A percentile compares a stretch with the other conserved stretches of the same genome.
phyloP scores from a whole-genome alignment of 345 rosid species.

The Turnera subulata region DNA sequence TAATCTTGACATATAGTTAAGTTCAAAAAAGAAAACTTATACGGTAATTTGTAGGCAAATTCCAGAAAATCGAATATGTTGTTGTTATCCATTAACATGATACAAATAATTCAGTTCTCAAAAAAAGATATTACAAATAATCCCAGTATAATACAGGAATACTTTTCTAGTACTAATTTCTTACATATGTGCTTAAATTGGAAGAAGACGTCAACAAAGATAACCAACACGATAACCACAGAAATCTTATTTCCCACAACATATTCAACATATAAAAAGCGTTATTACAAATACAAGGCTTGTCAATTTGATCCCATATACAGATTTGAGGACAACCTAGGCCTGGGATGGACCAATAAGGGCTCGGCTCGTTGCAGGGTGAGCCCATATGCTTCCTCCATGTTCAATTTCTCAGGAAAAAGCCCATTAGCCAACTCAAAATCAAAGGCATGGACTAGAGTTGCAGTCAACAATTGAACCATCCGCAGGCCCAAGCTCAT shows the following conservation, averaged over 20 bases:
- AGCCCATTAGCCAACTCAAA: slow-evolving; percentile 17
- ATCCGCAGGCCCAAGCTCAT: slow-evolving; percentile 20
- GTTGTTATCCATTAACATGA: no score
- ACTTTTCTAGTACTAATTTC: not conserved
- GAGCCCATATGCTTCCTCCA: slow-evolving; percentile 27
- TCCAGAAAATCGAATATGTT: no score
- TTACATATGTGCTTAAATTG: not conserved
- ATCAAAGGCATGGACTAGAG: slow-evolving; percentile 21
- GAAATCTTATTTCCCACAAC: not conserved
- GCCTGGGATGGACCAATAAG: slow-evolving; percentile 17
- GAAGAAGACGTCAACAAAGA: not conserved
- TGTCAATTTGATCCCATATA: not conserved
- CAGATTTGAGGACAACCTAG: slow-evolving; percentile 8
- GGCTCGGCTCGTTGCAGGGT: slow-evolving; percentile 20
- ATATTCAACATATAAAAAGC: not conserved
- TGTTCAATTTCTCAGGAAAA: slow-evolving; percentile 15
- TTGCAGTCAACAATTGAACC: slow-evolving; percentile 18
- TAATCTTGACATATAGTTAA: no score
- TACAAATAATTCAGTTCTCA: no score
- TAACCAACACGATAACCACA: not conserved
- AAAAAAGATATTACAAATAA: no score
- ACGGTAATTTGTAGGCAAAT: no score
- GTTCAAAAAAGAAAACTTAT: no score
- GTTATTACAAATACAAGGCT: no score
- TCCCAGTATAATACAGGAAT: no score